phyloP scores from a whole-genome alignment of 129 eudicot genomes.

The Mikania micrantha region DNA sequence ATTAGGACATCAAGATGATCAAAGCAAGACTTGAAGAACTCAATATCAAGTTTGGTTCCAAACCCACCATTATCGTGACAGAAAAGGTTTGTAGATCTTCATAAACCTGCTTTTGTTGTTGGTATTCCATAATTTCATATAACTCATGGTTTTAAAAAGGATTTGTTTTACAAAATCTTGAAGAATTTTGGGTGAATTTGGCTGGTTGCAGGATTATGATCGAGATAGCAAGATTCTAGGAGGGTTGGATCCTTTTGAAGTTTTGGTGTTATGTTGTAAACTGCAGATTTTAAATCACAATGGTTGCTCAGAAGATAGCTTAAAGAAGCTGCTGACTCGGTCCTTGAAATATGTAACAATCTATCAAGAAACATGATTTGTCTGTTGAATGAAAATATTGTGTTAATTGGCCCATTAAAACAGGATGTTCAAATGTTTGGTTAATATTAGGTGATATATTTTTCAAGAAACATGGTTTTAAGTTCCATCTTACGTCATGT shows the following conservation, averaged over 20 bases:
- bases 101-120: not conserved
- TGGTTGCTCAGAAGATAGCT: conserved; percentile 44
- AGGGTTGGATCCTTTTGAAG: conserved; percentile 50
- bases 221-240: conserved; percentile 50
- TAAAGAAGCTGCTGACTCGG: conserved; percentile 39
- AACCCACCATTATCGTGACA: conserved; percentile 51
- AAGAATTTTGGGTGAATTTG: not conserved
- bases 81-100: conserved; percentile 64
- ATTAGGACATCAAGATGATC: conserved; percentile 57
- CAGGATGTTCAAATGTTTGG: not conserved
- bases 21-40: conserved; percentile 54
- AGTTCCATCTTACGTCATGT: no score
- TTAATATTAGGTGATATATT: not conserved
- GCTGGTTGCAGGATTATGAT: conserved; percentile 67
- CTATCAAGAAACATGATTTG: no score
- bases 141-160: not conserved
- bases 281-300: conserved; percentile 47
- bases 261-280: conserved; percentile 60
- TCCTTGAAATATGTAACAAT: no score
- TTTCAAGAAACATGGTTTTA: not conserved
- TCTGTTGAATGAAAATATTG: not conserved
- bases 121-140: not conserved
- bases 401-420: not conserved
- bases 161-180: not conserved
- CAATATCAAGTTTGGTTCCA: conserved; percentile 33